Percentiles rank a stretch among this genome's conserved stretches.
These are phyloP conservation scores for Vitis hybrid DNA, from an alignment of 177 flowering plant genomes.

Conservation along the genomic window DNA sequence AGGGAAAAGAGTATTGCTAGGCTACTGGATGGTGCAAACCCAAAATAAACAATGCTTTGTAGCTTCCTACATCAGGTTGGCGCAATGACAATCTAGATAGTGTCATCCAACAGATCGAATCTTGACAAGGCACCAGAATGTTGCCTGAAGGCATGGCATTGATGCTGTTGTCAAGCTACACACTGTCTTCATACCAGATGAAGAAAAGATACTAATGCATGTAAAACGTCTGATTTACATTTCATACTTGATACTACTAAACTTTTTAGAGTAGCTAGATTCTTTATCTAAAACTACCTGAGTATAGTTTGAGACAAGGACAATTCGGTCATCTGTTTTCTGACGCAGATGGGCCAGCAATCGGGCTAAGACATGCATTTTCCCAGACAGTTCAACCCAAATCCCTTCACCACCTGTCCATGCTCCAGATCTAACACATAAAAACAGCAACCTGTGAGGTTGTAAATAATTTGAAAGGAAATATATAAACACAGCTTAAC, in stretches of 20 bases:
- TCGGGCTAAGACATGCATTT: conserved; percentile 96
- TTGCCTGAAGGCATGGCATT: not conserved
- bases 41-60: not conserved
- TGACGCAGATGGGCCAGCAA: conserved; percentile 81
- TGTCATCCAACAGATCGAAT: not conserved
- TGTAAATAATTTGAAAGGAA: not conserved
- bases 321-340: conserved; percentile 89
- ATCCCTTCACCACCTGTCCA: conserved; percentile 97
- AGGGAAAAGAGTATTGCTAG: too few relatives aligned
- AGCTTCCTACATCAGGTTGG: not conserved
- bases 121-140: not conserved
- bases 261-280: not conserved
- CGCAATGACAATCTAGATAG: not conserved
- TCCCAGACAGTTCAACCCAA: conserved; percentile 97
- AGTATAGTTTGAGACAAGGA: conserved; percentile 96
- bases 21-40: too few relatives aligned
- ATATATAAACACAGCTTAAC: not conserved
- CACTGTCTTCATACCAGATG: not conserved
- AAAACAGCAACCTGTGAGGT: conserved; percentile 1
- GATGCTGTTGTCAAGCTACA: not conserved
- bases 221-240: conserved; percentile 1
- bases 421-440: conserved; percentile 75
- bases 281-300: conserved; percentile 48
- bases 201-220: not conserved
- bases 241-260: conserved; percentile 1